Percentiles rank a stretch among this genome's conserved stretches.
Conservation (phyloP, 331 rosid genomes). For the Stylosanthes scabra region DNA sequence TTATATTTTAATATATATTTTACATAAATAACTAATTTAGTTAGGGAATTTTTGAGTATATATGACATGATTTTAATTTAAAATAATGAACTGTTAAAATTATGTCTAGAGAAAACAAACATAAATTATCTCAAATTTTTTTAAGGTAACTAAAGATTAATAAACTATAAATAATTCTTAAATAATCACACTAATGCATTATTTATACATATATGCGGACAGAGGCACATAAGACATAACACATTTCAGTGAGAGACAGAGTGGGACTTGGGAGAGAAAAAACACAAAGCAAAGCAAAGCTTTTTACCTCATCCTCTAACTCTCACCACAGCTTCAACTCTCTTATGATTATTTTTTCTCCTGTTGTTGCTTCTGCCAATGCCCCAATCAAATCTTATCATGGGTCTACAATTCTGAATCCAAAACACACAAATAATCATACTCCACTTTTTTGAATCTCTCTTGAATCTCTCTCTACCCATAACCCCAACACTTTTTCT, state of each 20-base stretch:
- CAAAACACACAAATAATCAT: no score
- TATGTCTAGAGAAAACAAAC: no score
- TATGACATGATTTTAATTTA: no score
- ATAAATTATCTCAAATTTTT: no score
- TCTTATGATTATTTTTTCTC: neutral
- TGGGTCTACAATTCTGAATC: neutral
- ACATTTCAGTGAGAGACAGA: neutral
- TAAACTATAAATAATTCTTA: no score
- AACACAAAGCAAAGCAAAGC: neutral
- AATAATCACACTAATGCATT: no score
- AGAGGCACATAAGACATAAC: neutral
- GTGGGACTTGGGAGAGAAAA: neutral
- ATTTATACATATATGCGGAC: neutral
- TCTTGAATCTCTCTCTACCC: conserved; percentile 41
- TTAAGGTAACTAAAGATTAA: no score
- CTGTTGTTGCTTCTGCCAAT: conserved; percentile 3
- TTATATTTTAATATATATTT: no score
- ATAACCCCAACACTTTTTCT: conserved; percentile 26
- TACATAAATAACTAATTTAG: no score
- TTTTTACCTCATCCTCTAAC: neutral
- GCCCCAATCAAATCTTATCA: conserved; percentile 46
- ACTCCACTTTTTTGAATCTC: conserved; percentile 32
- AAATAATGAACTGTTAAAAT: no score
- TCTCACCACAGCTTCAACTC: conserved; percentile 7
- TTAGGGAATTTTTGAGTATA: no score